A percentile compares a stretch with the other conserved stretches of the same genome.
phyloP scores from a whole-genome alignment of 768 basidiomycete species.

The Suillus variegatus region DNA sequence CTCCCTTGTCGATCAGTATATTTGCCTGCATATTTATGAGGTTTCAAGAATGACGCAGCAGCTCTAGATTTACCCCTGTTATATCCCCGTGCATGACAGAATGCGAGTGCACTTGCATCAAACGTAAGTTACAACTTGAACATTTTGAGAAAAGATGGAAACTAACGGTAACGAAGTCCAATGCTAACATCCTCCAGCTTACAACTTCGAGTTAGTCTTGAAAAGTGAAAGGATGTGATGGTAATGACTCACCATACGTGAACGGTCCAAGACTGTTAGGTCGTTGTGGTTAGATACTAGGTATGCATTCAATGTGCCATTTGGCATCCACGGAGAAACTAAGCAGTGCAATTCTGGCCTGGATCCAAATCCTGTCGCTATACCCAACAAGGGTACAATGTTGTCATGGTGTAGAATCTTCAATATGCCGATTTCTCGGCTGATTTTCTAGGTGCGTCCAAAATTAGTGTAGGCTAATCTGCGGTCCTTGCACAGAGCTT shows the following conservation, averaged over 20 bases:
- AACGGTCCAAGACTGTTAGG: too few relatives aligned
- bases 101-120: neutral
- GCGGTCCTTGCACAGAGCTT: neutral
- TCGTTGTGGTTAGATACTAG: too few relatives aligned
- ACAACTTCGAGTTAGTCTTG: neutral
- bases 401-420: neutral
- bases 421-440: neutral
- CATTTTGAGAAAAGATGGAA: neutral
- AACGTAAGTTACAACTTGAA: neutral
- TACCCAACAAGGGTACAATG: neutral
- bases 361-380: neutral
- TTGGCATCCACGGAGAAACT: too few relatives aligned
- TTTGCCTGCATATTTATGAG: neutral
- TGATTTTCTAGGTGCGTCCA: neutral
- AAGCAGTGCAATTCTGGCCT: too few relatives aligned
- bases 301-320: too few relatives aligned
- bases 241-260: too few relatives aligned
- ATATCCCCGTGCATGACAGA: neutral
- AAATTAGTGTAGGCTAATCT: neutral
- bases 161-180: neutral
- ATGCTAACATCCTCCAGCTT: neutral
- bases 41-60: neutral
- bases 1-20: neutral
- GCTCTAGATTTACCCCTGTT: neutral
- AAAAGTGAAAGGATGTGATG: neutral